These are phyloP conservation scores for Lavandula angustifolia DNA, from an alignment of 257 asterid species.

Conservation along the genomic window DNA sequence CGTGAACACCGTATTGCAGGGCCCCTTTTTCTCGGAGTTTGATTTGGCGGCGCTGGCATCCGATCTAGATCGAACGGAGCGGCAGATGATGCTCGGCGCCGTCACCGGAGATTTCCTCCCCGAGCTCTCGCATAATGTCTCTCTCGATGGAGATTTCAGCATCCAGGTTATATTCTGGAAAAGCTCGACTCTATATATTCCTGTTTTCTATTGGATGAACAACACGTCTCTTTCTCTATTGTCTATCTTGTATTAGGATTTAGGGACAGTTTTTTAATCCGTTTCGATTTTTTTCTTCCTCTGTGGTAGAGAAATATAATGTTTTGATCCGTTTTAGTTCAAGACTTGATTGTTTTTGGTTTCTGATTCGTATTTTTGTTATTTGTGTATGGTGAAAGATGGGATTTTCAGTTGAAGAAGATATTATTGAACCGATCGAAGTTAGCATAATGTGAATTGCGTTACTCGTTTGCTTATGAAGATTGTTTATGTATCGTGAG, in stretches of 20 bases:
- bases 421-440: neutral
- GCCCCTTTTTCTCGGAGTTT: conserved; percentile 95
- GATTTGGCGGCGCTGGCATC: conserved; percentile 98
- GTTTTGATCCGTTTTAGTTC: neutral
- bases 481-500: conserved; percentile 2
- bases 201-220: neutral
- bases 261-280: too few species aligned
- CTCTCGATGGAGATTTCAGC: conserved; percentile 68
- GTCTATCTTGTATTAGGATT: neutral
- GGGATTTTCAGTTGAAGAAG: conserved; percentile 5
- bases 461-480: neutral
- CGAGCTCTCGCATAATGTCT: conserved; percentile 61
- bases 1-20: conserved; percentile 95
- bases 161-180: conserved; percentile 48
- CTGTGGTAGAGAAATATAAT: neutral
- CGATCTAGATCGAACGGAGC: conserved; percentile 84
- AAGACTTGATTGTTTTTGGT: neutral
- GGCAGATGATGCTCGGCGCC: conserved; percentile 89
- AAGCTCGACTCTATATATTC: conserved; percentile 4
- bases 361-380: neutral
- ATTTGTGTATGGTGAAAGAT: neutral
- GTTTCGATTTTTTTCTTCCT: neutral
- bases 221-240: neutral
- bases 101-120: conserved; percentile 79
- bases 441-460: neutral